Evolutionary conservation across 78 protist species (phyloP).

Genomic region (Guillardia theta): DNA sequence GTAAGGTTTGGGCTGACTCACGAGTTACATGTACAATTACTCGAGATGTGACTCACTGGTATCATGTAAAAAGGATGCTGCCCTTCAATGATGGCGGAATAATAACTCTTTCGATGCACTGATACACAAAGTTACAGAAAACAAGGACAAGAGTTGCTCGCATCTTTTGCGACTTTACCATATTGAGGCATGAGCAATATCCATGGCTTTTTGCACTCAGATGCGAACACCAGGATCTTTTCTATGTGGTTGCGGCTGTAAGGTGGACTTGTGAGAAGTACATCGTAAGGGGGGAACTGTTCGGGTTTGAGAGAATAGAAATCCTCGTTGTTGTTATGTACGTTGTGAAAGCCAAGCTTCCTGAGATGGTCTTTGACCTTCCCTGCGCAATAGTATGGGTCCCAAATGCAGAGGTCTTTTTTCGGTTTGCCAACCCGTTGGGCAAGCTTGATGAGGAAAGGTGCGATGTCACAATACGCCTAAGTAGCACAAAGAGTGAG

Average conservation of each 20-base stretch:
- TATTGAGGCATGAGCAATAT: neutral
- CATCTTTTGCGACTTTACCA: neutral
- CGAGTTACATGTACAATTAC: too few relatives aligned
- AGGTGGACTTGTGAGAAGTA: neutral
- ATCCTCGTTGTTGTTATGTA: neutral
- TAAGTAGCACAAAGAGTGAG: neutral
- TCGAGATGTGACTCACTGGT: too few relatives aligned
- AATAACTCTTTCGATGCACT: neutral
- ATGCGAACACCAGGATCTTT: neutral
- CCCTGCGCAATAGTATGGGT: constrained; percentile 22
- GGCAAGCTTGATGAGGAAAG: neutral
- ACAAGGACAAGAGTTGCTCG: neutral
- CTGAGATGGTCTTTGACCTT: neutral
- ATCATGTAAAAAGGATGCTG: neutral
- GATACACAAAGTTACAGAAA: neutral
- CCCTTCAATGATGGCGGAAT: neutral
- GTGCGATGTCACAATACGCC: neutral
- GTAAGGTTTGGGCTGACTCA: too few relatives aligned
- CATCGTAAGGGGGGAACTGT: neutral
- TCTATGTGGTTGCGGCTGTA: neutral
- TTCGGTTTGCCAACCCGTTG: neutral
- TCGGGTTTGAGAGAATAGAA: neutral
- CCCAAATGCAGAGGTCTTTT: neutral
- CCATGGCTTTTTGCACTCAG: neutral
- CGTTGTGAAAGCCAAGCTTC: neutral